Conservation (phyloP, 805 yeast species). For the Kluyveromyces dobzhanskii region DNA sequence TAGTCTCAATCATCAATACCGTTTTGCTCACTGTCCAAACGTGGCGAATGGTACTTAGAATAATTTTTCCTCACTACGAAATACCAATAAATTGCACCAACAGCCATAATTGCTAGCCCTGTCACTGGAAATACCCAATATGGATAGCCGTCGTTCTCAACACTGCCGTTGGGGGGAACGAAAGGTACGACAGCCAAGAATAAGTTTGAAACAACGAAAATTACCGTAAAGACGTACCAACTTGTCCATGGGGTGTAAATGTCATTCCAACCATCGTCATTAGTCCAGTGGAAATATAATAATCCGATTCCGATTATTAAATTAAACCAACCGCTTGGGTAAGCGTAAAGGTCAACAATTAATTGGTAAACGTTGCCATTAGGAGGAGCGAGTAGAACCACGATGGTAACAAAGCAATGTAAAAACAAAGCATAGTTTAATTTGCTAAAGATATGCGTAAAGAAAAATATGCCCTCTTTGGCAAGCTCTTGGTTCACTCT, state of each 20-base stretch:
- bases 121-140: conserved; percentile 52
- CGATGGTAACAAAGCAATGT: conserved; percentile 49
- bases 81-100: conserved; percentile 38
- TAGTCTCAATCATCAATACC: neutral
- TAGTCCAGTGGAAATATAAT: conserved; percentile 46
- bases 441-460: conserved; percentile 37
- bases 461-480: conserved; percentile 41
- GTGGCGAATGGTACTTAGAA: neutral
- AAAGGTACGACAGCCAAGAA: conserved; percentile 50
- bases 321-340: conserved; percentile 57
- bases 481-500: conserved; percentile 53
- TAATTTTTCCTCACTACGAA: neutral
- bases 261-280: conserved; percentile 31
- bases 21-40: neutral
- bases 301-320: conserved; percentile 33
- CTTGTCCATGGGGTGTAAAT: conserved; percentile 23
- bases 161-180: conserved; percentile 39
- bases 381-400: conserved; percentile 50
- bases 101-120: conserved; percentile 37
- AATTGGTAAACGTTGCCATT: conserved; percentile 57
- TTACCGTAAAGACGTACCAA: conserved; percentile 20
- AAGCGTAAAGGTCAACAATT: conserved; percentile 52
- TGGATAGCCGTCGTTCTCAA: conserved; percentile 33
- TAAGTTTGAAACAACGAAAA: conserved; percentile 39
- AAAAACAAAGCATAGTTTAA: conserved; percentile 38